Evolutionary conservation across 2,329 filamentous ascomycete genomes (phyloP), one percentile per base, ranked within the genome.

Genomic region (Didymella segeticola): DNA sequence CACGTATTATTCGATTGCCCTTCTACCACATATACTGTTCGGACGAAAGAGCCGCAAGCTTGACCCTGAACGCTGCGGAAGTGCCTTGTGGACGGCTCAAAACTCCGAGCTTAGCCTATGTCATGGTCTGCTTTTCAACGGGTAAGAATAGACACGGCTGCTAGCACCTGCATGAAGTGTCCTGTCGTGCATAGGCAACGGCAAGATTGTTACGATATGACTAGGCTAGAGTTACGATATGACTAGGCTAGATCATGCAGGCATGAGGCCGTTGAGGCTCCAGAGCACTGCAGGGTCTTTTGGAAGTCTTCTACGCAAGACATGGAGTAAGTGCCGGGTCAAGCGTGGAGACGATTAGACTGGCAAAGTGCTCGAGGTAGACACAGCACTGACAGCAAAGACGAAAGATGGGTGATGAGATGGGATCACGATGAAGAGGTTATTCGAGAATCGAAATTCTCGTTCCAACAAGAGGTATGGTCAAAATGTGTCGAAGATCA

Each of bases 151-250:
- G 46, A 42, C 30, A 30, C 15, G n/a, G 17, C 27, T 27, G 17
- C 30, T 42, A 36, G 38, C 30, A 43, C 30, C 38, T 50, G 38
- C 38, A 43, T 25, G 10, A 50, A 29, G 29, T 33, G 22, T 15
- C 23, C 5, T 20, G 10, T 4, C 23, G 29, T 33, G 22, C n/a
- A 25, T 4, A 37, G 23, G 3, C 11, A 6, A 22, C n/a, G 11
- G 27, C 17, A 14, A 10, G 12, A 11, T 25, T 12, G 41, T 38
- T 30, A 39, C 26, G 31, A 26, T 14, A 19, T 12, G 33, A 38
- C 17, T 22, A 8, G n/a, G n/a, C n/a, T n/a, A n/a, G n/a, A n/a
- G n/a, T n/a, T n/a, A n/a, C n/a, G n/a, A n/a, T n/a, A n/a, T n/a
- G n/a, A n/a, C n/a, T n/a, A n/a, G n/a, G n/a, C n/a, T n/a, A n/a